These are phyloP conservation scores for Carex arenaria DNA, from an alignment of 202 grass and related monocot genomes.

Conservation along the genomic window DNA sequence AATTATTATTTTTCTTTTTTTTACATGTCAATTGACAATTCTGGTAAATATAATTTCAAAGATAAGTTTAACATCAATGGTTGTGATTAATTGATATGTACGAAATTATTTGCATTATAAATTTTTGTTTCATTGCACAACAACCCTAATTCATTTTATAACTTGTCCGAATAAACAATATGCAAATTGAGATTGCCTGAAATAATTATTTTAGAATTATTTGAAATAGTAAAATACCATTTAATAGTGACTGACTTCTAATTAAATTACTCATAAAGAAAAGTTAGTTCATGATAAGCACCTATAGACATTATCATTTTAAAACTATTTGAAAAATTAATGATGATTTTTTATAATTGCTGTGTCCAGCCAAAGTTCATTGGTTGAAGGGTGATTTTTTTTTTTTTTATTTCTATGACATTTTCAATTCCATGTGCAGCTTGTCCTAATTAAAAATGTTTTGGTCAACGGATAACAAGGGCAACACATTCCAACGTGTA, in stretches of 20 bases:
- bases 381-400: neutral
- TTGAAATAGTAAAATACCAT: neutral
- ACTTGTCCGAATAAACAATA: neutral
- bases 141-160: neutral
- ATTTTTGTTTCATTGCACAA: too few species aligned
- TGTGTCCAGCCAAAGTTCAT: neutral
- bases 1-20: neutral
- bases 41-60: neutral
- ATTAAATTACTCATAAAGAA: neutral
- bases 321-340: neutral
- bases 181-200: neutral
- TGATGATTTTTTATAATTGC: too few species aligned
- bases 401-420: too few species aligned
- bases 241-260: neutral
- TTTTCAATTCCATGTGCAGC: too few species aligned
- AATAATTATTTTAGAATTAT: neutral
- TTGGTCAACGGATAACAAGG: neutral
- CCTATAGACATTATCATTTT: neutral
- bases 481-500: conserved; percentile 16
- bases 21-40: neutral
- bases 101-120: too few species aligned
- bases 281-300: neutral
- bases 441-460: neutral
- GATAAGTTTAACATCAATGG: too few species aligned
- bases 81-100: too few species aligned